These are phyloP conservation scores for Fraxinus paxiana DNA, from an alignment of 305 asterid genomes.

Conservation along the genomic window DNA sequence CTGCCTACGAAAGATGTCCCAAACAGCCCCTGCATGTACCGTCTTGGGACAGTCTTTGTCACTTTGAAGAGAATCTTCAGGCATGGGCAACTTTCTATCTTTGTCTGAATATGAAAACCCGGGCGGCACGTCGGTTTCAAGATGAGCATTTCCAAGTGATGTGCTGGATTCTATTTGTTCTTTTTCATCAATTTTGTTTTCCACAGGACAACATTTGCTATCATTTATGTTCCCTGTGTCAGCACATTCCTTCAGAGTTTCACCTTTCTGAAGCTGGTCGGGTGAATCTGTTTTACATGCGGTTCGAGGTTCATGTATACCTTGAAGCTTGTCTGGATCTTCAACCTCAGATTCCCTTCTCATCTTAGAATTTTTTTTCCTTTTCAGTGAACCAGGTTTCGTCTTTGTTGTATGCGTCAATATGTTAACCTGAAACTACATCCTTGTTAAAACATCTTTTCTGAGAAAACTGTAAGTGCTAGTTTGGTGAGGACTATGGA, in stretches of 20 bases:
- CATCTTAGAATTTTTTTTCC: conserved; percentile 28
- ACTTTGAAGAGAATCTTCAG: conserved; percentile 15
- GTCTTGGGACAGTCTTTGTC: conserved; percentile 18
- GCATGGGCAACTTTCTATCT: background rate
- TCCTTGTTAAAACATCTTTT: conserved; percentile 20
- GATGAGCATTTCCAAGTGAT: conserved; percentile 13
- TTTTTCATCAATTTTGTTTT: conserved; percentile 10
- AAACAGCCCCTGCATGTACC: conserved; percentile 58
- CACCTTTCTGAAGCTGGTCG: conserved; percentile 9
- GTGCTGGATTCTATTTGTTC: conserved; percentile 2
- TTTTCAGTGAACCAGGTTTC: conserved; percentile 30
- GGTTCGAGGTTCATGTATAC: conserved; percentile 14
- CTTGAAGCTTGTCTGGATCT: conserved; percentile 22
- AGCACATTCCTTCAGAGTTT: conserved; percentile 11
- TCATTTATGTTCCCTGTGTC: background rate
- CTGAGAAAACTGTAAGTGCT: background rate
- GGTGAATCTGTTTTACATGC: conserved; percentile 15
- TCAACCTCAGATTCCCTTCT: conserved; percentile 24
- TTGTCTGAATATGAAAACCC: conserved; percentile 1
- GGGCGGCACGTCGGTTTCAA: background rate
- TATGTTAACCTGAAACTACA: conserved; percentile 69
- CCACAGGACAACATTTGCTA: conserved; percentile 17
- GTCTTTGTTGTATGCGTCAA: conserved; percentile 57
- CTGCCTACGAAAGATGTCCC: conserved; percentile 81
- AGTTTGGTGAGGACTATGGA: background rate